phyloP scores from a whole-genome alignment of 371 early-diverging fungal species.

The Gilbertella persicaria region DNA sequence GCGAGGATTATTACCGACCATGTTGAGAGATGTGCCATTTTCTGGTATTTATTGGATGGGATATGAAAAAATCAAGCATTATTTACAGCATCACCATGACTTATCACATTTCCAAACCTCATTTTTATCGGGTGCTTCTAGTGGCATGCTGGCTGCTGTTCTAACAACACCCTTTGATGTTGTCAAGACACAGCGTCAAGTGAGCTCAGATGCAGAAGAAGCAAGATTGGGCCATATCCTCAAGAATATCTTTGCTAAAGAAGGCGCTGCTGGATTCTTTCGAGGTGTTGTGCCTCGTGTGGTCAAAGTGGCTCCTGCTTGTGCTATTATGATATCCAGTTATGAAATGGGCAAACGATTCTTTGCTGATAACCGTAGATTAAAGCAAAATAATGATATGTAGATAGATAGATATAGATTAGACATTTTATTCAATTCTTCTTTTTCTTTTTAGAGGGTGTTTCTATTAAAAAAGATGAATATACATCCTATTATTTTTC shows the following conservation, averaged over 20 bases:
- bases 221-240: constrained; percentile 25
- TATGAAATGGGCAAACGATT: constrained; percentile 79
- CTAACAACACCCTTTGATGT: constrained; percentile 98
- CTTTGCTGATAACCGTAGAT: constrained; percentile 35
- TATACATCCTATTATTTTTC: not conserved
- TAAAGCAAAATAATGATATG: not conserved
- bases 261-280: constrained; percentile 28
- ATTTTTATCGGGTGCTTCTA: constrained; percentile 77
- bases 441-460: constrained; percentile 9
- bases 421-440: constrained; percentile 1
- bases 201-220: constrained; percentile 41
- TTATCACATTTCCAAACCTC: constrained; percentile 56
- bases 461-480: not conserved
- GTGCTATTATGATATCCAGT: constrained; percentile 95
- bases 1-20: constrained; percentile 60
- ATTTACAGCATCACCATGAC: not conserved
- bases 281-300: constrained; percentile 76
- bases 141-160: constrained; percentile 85
- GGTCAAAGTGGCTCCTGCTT: constrained; percentile 92
- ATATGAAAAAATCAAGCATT: constrained; percentile 22
- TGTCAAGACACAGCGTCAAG: constrained; percentile 89
- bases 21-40: constrained; percentile 53
- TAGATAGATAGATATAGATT: not conserved
- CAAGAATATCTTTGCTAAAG: constrained; percentile 19
- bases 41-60: constrained; percentile 91